Evolutionary conservation across 2,329 filamentous ascomycete species (phyloP), one percentile per base, ranked within the genome.

Genomic region (Cucurbitaria berberidis): DNA sequence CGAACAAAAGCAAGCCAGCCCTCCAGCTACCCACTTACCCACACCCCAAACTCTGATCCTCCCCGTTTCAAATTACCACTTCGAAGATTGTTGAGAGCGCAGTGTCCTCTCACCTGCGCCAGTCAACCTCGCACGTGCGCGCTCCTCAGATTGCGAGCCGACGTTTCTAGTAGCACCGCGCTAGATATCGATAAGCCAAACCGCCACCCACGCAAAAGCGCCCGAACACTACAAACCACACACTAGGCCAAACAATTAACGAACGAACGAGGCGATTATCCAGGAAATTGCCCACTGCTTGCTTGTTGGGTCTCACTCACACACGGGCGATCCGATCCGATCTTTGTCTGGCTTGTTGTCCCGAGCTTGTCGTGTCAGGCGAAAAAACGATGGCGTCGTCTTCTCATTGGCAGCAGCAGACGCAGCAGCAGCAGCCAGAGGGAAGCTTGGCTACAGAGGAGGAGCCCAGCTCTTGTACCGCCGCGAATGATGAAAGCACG

Each of bases 121-220:
- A 68, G 66, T 67, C 62, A 58, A 47, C 55, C 64, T 62, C 64
- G 69, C 69, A 73, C 69, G 68, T 74, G 68, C 56, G 48, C 57
- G 48, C n/a, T n/a, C 56, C 56, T 53, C 53, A 56, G 54, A 53
- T 59, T 51, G 53, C 59, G n/a, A n/a, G 49, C 53, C 49, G 41
- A 52, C 47, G 51, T 29, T 52, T 46, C 34, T 41, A 36, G 27
- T 51, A 36, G 27, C 49, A 45, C 36, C 43, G 42, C 45, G 38
- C 46, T 49, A 44, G 29, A 21, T 42, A 50, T 50, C 48, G 57
- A 60, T 56, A 52, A 56, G n/a, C n/a, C n/a, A 50, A 53, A 48
- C 46, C 53, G 46, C 57, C 50, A 40, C 51, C 58, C 47, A 51
- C 52, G 43, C 45, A 46, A 57, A 52, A 45, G 47, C 48, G 42